These are phyloP conservation scores for Phyllosticta citriasiana DNA, from an alignment of 2,329 filamentous ascomycete species.

Conservation along the genomic window DNA sequence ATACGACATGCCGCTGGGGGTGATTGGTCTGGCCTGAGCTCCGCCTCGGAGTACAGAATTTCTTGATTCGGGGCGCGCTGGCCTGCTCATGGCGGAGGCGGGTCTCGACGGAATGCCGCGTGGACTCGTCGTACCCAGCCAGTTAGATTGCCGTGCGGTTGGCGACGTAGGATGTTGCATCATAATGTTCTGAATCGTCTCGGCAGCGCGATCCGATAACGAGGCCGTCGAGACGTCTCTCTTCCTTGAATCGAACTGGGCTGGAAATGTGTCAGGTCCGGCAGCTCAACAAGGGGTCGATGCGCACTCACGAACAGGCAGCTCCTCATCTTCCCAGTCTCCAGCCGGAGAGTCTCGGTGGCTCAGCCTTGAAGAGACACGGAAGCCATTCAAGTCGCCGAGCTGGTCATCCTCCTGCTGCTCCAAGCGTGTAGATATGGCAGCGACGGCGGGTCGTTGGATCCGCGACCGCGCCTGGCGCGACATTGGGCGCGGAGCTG, in stretches of 20 bases:
- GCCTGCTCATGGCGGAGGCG: constrained; percentile 41
- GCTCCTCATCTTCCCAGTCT: constrained; percentile 6
- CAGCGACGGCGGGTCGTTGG: constrained; percentile 11
- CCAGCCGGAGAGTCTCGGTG: constrained; percentile 20
- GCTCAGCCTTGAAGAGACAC: constrained; percentile 25
- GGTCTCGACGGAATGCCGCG: constrained; percentile 54
- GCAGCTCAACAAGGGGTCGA: constrained; percentile 12
- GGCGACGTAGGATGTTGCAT: constrained; percentile 5
- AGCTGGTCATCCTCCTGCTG: constrained; percentile 17
- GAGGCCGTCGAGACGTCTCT: constrained; percentile 42
- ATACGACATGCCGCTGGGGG: constrained; percentile 11
- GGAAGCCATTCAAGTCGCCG: constrained; percentile 33
- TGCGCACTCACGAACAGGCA: constrained; percentile 2
- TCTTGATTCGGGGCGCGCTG: neutral
- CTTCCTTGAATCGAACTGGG: constrained; percentile 14
- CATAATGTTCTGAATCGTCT: constrained; percentile 53
- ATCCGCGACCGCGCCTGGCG: constrained; percentile 19
- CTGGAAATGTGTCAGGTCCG: constrained; percentile 10
- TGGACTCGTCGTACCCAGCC: constrained; percentile 53
- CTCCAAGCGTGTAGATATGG: neutral
- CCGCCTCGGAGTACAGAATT: neutral
- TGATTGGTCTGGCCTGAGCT: neutral
- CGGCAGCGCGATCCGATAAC: constrained; percentile 73
- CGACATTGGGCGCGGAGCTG: constrained; percentile 25
- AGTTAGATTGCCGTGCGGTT: constrained; percentile 48